Conservation (phyloP, 1,139 yeast genomes). For the Eremothecium cymbalariae region DNA sequence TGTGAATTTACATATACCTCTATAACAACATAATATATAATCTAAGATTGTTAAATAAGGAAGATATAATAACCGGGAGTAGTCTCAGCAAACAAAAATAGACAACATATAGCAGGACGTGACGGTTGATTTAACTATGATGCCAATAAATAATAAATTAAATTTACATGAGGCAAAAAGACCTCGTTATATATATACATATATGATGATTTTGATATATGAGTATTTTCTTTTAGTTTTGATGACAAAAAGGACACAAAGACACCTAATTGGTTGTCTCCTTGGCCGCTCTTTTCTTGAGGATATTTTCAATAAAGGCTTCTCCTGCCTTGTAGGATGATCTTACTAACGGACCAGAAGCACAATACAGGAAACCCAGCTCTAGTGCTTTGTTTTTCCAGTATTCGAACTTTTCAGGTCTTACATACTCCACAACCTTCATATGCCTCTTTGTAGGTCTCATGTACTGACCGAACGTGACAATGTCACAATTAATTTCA, state of each 20-base stretch:
- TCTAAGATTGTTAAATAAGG: no score
- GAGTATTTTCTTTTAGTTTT: no score
- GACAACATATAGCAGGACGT: no score
- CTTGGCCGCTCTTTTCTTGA: constrained; percentile 80
- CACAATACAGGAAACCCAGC: constrained; percentile 91
- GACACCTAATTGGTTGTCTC: no score
- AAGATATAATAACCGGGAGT: no score
- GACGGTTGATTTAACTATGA: no score
- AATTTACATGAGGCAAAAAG: no score
- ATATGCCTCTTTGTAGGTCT: constrained; percentile 97
- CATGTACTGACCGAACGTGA: constrained; percentile 98
- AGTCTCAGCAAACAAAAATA: no score
- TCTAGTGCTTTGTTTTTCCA: constrained; percentile 82
- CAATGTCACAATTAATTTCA: constrained; percentile 76
- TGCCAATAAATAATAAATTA: no score
- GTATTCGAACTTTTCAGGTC: constrained; percentile 89
- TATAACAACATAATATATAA: constrained; percentile 21
- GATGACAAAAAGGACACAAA: no score
- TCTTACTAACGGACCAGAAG: constrained; percentile 94
- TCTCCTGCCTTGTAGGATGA: constrained; percentile 98
- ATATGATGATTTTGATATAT: no score
- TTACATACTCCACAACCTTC: constrained; percentile 93
- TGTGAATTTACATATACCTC: constrained; percentile 34
- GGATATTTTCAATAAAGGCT: constrained; percentile 89
- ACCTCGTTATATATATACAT: no score